Base-by-base conservation (phyloP, 768 basidiomycete genomes). In the Suillus placidus region DNA sequence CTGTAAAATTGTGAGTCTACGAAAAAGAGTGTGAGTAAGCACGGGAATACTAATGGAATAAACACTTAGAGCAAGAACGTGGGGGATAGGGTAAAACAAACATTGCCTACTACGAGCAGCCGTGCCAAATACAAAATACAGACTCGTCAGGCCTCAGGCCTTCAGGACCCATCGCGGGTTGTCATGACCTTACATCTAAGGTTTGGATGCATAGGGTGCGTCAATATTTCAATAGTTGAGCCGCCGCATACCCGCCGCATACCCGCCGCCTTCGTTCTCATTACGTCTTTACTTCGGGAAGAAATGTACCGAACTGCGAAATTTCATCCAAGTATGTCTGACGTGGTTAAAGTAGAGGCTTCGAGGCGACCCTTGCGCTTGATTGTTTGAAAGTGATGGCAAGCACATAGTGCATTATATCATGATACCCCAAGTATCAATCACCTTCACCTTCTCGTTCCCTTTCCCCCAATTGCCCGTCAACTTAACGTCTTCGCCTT, bases 401-500 rank as follows among this genome's bases (percentile, higher is more conserved):
- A 43, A 35, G 63, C 12, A 23, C 2, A 26, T 51, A 47, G 18
- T 8, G 26, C 42, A n/a, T 3, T 64, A 64, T 65, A 66, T 45
- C 20, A n/a, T 7, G 32, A 42, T 32, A 23, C 64, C 34, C 20
- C 30, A 49, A 38, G 35, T 38, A 49, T 64, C 23, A 55, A 55
- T 60, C 45, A 12, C 14, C 51, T 51, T 51, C 16, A 16, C 35
- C 52, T 55, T 64, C 45, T 47, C 12, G 23, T 42, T 45, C 34
- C 42, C 34, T 47, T 34, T 26, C 55, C 13, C 43, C 20, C 34
- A 35, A 51, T 45, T 35, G 3, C 12, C 13, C 23, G 14, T 26
- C 32, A 51, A 52, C 30, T 38, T 14, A 9, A 55, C 55, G 18
- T 52, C 68, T 60, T 37, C 63, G 7, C 66, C 72, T 61, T 70